These are phyloP conservation scores for Colletotrichum cordylinicola DNA, from an alignment of 2,329 filamentous ascomycete species.

Conservation along the genomic window DNA sequence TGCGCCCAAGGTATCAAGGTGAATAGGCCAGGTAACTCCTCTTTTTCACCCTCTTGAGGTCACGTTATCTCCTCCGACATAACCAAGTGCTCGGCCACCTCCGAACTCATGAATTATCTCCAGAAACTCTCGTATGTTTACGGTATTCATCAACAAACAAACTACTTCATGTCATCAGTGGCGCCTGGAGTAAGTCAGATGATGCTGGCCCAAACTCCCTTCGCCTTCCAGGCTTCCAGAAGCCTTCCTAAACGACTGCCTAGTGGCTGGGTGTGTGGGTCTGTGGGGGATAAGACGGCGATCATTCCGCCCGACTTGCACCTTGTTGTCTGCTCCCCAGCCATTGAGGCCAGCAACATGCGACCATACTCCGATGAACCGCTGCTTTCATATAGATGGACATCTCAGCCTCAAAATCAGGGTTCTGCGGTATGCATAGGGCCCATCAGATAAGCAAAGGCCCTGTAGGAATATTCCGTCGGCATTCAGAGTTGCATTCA, in stretches of 20 bases:
- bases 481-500: neutral
- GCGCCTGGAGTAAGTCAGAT: neutral
- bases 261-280: neutral
- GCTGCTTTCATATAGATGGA: neutral
- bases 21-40: neutral
- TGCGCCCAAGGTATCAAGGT: neutral
- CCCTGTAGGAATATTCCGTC: neutral
- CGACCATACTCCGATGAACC: neutral
- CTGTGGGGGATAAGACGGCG: neutral
- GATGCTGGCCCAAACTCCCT: neutral
- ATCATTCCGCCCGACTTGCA: neutral
- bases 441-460: neutral
- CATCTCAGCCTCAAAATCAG: neutral
- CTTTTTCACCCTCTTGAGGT: neutral
- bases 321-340: neutral
- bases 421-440: neutral
- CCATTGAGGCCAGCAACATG: neutral
- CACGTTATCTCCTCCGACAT: neutral
- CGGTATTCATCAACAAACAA: neutral
- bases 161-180: neutral
- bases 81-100: neutral
- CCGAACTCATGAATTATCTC: neutral
- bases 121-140: neutral
- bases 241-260: conserved; percentile 18
- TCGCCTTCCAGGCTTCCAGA: conserved; percentile 19